phyloP scores from a whole-genome alignment of 1,139 yeast genomes.

The Kodamaea anthophila region DNA sequence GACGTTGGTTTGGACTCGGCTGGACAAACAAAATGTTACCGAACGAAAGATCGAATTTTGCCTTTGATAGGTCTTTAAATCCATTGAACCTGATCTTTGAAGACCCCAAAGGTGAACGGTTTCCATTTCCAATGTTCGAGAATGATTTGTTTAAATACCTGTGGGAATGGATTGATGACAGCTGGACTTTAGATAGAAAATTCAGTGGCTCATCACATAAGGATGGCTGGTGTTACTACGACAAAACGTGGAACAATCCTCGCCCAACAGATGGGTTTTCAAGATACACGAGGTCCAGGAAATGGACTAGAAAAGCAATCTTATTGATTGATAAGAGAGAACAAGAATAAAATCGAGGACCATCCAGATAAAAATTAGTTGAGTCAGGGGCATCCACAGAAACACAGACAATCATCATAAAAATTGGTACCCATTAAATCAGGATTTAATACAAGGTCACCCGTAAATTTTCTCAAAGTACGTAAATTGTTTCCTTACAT shows the following conservation, averaged over 20 bases:
- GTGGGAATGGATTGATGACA: conserved; percentile 53
- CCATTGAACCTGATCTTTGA: conserved; percentile 26
- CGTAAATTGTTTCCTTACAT: too few species aligned
- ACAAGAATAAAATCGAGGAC: too few species aligned
- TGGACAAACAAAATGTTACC: conserved; percentile 51
- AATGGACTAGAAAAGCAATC: conserved; percentile 45
- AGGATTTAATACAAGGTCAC: too few species aligned
- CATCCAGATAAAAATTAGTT: too few species aligned
- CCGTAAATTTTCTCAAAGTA: too few species aligned
- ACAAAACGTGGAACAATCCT: conserved; percentile 45
- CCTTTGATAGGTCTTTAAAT: conserved; percentile 37
- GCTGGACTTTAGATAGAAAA: conserved; percentile 40
- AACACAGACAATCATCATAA: too few species aligned
- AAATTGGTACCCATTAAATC: too few species aligned
- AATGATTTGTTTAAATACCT: conserved; percentile 35
- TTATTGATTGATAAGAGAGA: conserved; percentile 38
- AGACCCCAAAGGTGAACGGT: conserved; percentile 13
- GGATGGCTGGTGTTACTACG: conserved; percentile 52
- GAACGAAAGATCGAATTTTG: conserved; percentile 44
- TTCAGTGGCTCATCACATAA: conserved; percentile 28
- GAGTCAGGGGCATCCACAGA: too few species aligned
- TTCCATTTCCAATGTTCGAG: conserved; percentile 44
- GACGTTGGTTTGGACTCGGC: conserved; percentile 59
- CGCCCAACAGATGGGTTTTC: conserved; percentile 41
- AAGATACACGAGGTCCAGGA: conserved; percentile 45